Percentiles rank a stretch among this genome's conserved stretches.
phyloP scores from a whole-genome alignment of 1,139 yeast genomes.

The Magnusiomyces fungicola region DNA sequence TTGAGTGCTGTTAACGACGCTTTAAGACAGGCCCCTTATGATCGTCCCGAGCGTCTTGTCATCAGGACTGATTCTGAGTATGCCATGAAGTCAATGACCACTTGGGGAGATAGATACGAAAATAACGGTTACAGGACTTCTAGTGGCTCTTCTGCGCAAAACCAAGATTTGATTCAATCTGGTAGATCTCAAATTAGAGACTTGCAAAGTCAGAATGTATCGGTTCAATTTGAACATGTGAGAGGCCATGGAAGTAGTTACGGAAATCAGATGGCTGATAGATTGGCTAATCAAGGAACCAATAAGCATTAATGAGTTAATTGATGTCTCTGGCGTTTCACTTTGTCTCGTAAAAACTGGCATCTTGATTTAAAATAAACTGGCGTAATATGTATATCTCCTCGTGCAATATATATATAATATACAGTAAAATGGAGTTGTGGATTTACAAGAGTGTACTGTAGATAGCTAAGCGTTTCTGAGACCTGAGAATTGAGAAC shows the following conservation, averaged over 20 bases:
- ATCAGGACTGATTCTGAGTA: conserved; percentile 56
- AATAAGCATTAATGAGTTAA: not conserved
- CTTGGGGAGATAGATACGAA: conserved; percentile 50
- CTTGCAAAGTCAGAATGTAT: conserved; percentile 29
- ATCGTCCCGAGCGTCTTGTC: not conserved
- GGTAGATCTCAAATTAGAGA: conserved; percentile 24
- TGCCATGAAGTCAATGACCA: conserved; percentile 40
- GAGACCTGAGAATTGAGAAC: too few species aligned
- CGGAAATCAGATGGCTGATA: conserved; percentile 78
- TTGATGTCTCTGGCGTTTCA: too few species aligned
- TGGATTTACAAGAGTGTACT: too few species aligned
- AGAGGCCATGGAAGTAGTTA: conserved; percentile 59
- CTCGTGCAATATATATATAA: too few species aligned
- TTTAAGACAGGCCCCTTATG: conserved; percentile 21
- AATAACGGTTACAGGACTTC: conserved; percentile 46
- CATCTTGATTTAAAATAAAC: not conserved
- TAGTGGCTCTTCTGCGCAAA: conserved; percentile 42
- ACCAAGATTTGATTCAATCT: conserved; percentile 43
- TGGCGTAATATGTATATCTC: not conserved
- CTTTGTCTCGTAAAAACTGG: not conserved
- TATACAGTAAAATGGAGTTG: too few species aligned
- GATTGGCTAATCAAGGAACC: conserved; percentile 43
- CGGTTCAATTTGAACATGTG: conserved; percentile 50
- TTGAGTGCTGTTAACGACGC: conserved; percentile 59
- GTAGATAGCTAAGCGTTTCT: too few species aligned